Percentiles rank a stretch among this genome's conserved stretches.
These are phyloP conservation scores for Cyclotella distinguenda DNA, from an alignment of 108 stramenopile genomes.

Conservation along the genomic window DNA sequence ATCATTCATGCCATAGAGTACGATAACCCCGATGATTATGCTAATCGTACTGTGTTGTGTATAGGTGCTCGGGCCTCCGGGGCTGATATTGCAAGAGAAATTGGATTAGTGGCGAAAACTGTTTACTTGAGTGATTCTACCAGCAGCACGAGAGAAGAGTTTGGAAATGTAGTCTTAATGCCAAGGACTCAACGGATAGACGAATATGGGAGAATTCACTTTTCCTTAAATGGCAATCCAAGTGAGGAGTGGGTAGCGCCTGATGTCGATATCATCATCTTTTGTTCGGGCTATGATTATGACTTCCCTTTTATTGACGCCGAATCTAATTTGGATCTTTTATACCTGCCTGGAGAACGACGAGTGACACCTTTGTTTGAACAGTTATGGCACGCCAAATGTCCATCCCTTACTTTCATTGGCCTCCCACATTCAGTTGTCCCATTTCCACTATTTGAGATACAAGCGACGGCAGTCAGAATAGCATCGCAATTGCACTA, in stretches of 20 bases:
- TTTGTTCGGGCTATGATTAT: constrained; percentile 91
- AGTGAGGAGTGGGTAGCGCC: constrained; percentile 18
- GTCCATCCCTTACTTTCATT: constrained; percentile 80
- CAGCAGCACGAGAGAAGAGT: constrained; percentile 27
- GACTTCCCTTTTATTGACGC: constrained; percentile 78
- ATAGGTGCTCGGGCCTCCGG: constrained; percentile 89
- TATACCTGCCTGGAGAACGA: constrained; percentile 50
- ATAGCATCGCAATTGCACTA: constrained; percentile 25
- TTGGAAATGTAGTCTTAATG: constrained; percentile 58
- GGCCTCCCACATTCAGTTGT: constrained; percentile 87
- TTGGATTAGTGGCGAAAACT: constrained; percentile 60
- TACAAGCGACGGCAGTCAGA: constrained; percentile 74
- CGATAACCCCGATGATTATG: constrained; percentile 68
- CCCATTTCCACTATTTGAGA: constrained; percentile 88
- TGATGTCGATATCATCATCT: constrained; percentile 72
- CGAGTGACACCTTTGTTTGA: constrained; percentile 78
- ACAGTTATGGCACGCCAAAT: constrained; percentile 87
- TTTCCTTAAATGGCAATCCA: constrained; percentile 30
- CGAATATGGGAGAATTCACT: constrained; percentile 51
- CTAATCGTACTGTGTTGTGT: constrained; percentile 75
- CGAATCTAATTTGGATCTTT: constrained; percentile 40
- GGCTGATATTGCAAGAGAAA: constrained; percentile 85
- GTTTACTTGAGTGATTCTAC: constrained; percentile 81
- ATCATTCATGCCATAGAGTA: constrained; percentile 85
- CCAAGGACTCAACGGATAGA: constrained; percentile 60